These are phyloP conservation scores for Macadamia tetraphylla DNA, from an alignment of 164 flowering plant genomes.

Conservation along the genomic window DNA sequence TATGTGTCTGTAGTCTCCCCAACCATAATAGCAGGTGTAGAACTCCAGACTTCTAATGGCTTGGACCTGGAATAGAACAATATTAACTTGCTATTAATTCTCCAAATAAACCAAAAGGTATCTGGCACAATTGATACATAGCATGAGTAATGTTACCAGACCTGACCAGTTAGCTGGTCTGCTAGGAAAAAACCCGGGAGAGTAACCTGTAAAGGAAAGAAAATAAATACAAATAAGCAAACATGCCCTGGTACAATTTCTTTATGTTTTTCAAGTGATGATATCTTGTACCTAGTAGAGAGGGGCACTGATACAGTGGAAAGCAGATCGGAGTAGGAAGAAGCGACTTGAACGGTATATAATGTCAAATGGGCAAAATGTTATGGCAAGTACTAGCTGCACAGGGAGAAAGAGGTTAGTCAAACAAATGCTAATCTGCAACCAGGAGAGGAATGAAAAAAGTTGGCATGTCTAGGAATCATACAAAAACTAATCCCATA, in stretches of 20 bases:
- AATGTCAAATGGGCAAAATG: conserved; percentile 51
- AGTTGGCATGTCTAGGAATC: background rate
- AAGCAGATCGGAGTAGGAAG: conserved; percentile 43
- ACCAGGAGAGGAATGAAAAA: too few species aligned
- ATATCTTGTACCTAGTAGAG: conserved; percentile 49
- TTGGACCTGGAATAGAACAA: conserved; percentile 46
- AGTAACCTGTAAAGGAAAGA: conserved; percentile 30
- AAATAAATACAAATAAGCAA: too few species aligned
- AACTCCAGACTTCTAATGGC: conserved; percentile 58
- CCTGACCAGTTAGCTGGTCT: conserved; percentile 77
- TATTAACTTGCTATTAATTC: too few species aligned
- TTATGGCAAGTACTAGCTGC: background rate
- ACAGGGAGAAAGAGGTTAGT: background rate
- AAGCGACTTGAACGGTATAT: conserved; percentile 61
- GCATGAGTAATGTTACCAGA: conserved; percentile 1
- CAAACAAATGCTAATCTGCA: background rate
- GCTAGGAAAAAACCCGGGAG: conserved; percentile 64
- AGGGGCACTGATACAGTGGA: conserved; percentile 57
- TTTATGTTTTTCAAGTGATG: background rate
- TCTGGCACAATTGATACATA: background rate
- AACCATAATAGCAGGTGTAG: conserved; percentile 17
- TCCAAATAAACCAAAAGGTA: background rate
- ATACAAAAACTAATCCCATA: background rate
- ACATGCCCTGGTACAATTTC: background rate
- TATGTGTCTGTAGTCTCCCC: conserved; percentile 50